These are phyloP conservation scores for Bondarzewia mesenterica DNA, from an alignment of 1,284 basidiomycete species.

Conservation along the genomic window DNA sequence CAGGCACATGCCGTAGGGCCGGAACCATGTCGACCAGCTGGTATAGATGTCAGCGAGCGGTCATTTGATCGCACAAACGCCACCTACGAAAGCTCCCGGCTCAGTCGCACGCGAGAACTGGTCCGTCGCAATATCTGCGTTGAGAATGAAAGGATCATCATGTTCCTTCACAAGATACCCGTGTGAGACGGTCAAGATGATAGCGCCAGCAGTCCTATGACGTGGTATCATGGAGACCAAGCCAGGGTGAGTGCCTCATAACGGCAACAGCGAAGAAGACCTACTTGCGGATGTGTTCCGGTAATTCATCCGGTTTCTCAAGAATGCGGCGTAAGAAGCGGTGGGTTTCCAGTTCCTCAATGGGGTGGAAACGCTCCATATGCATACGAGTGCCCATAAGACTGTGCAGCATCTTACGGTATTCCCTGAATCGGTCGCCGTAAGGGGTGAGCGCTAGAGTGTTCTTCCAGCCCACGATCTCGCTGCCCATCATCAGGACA, in stretches of 20 bases:
- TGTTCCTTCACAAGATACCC: constrained; percentile 51
- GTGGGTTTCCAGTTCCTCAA: constrained; percentile 17
- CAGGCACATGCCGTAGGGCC: constrained; percentile 12
- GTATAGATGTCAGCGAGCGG: neutral
- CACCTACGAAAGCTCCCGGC: neutral
- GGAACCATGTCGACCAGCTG: neutral
- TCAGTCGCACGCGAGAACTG: constrained; percentile 18
- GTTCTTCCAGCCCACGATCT: constrained; percentile 17
- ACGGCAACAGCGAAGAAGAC: neutral
- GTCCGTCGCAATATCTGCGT: constrained; percentile 47
- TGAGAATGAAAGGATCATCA: constrained; percentile 48
- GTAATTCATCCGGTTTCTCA: neutral
- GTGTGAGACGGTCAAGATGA: constrained; percentile 52
- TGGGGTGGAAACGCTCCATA: constrained; percentile 12
- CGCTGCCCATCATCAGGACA: constrained; percentile 14
- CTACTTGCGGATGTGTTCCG: neutral
- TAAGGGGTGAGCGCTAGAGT: constrained; percentile 15
- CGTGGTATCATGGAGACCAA: neutral
- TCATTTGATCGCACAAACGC: neutral
- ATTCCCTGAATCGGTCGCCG: constrained; percentile 15
- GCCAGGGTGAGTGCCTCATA: neutral
- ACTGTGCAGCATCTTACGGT: constrained; percentile 14
- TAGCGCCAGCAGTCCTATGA: constrained; percentile 45
- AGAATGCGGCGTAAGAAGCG: constrained; percentile 9
- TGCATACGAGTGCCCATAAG: constrained; percentile 19